Evolutionary conservation across 2,329 filamentous ascomycete genomes (phyloP), one percentile per base, ranked within the genome.

Genomic region (Lecanicillium sp.): DNA sequence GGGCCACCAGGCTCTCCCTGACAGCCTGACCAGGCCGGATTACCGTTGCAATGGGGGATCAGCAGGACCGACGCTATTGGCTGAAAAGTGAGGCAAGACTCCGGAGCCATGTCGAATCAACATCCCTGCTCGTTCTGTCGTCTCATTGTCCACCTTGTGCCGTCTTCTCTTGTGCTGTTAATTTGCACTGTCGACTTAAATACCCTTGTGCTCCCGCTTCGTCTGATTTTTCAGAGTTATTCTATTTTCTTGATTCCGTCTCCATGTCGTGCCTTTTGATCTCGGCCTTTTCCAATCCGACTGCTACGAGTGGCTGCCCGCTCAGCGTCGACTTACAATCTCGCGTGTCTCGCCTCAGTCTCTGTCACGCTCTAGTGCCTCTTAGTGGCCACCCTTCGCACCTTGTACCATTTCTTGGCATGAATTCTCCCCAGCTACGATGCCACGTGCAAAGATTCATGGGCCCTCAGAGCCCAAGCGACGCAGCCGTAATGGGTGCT

Each of bases 401-500:
- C 15, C n/a, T 30, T 15, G 27, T 11, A n/a, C 27, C 17, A 12
- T 4, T 33, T 49, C 7, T 20, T 32, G 27, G 24, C 39, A 39
- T 39, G 12, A 39, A 15, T n/a, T n/a, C n/a, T 39, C 9, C 4
- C n/a, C 33, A 26, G 14, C 20, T 15, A 38, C 21, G 44, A 72
- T 72, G 69, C 68, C 69, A 54, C 68, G 68, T 42, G 66, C 65
- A 42, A 69, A 68, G 62, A 68, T 63, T 55, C 63, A 66, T 52
- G 67, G 67, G 51, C 65, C 67, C 46, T 63, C 65, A 50, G 68
- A 70, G 59, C 69, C 68, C 41, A 72, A 71, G 60, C 60, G 66
- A 54, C 59, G 69, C 53, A 71, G 69, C 60, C 65, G 69, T 50
- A 70, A 69, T 60, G 69, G 69, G 55, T 72, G 69, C 57, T 72